Conservation (phyloP, 805 yeast species). For the Kodamaea hsintzibuensis region DNA sequence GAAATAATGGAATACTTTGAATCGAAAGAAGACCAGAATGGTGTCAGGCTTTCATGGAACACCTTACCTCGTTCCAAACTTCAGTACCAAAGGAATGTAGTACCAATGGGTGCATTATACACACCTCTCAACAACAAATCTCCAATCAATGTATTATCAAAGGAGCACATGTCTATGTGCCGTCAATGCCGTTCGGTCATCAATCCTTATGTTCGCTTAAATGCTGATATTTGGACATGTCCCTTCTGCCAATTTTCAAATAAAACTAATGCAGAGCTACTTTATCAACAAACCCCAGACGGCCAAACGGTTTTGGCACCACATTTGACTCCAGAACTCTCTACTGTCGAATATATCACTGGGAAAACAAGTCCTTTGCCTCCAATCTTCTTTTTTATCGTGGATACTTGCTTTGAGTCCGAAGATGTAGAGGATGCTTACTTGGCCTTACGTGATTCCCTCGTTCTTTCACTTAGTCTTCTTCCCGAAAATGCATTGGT, state of each 20-base stretch:
- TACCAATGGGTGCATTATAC: constrained; percentile 58
- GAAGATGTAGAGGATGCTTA: constrained; percentile 48
- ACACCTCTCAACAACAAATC: constrained; percentile 57
- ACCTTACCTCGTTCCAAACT: constrained; percentile 54
- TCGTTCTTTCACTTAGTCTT: constrained; percentile 44
- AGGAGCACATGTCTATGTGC: constrained; percentile 47
- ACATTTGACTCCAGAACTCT: constrained; percentile 38
- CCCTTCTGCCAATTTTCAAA: constrained; percentile 55
- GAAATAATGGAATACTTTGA: constrained; percentile 44
- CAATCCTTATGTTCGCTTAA: constrained; percentile 50
- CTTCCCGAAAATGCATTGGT: constrained; percentile 57
- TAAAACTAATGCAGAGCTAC: constrained; percentile 14
- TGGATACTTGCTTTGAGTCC: constrained; percentile 55
- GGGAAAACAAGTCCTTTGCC: constrained; percentile 42
- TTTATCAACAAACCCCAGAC: constrained; percentile 15
- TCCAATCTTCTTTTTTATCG: constrained; percentile 52
- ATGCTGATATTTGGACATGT: constrained; percentile 51
- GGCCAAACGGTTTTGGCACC: constrained; percentile 27
- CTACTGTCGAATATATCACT: constrained; percentile 55
- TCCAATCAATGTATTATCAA: constrained; percentile 37
- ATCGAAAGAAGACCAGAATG: constrained; percentile 66
- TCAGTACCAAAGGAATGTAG: constrained; percentile 51
- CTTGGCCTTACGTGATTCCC: constrained; percentile 49
- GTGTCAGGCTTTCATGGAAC: constrained; percentile 77
- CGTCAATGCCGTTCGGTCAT: constrained; percentile 55